Percentiles rank a stretch among this genome's conserved stretches.
Evolutionary conservation across 768 basidiomycete genomes (phyloP).

Genomic region (Dioszegia aurantiaca): DNA sequence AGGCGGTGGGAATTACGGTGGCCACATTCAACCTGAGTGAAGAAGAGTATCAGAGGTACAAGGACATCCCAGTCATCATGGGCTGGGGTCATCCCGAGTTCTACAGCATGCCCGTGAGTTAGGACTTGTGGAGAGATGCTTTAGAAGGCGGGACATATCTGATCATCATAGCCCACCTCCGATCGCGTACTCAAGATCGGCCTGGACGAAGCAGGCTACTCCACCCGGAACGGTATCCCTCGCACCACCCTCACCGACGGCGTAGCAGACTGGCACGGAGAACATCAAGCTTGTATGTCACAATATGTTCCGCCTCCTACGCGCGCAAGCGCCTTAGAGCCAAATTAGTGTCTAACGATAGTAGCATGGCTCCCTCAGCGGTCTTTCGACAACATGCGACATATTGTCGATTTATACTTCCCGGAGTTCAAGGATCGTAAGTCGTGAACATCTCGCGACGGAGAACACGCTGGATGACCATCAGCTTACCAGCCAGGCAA

Average conservation of each 20-base stretch:
- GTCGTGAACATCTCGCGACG: background rate
- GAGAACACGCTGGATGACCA: background rate
- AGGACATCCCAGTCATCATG: constrained; percentile 27
- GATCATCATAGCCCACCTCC: constrained; percentile 15
- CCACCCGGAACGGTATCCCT: constrained; percentile 17
- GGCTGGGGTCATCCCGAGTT: constrained; percentile 18
- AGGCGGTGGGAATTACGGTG: constrained; percentile 18
- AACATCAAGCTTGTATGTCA: background rate
- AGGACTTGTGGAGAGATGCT: no score
- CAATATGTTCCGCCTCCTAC: background rate
- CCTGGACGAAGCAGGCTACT: constrained; percentile 21
- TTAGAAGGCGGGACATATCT: background rate
- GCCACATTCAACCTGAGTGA: constrained; percentile 19
- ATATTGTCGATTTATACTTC: background rate
- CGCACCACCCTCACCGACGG: constrained; percentile 24
- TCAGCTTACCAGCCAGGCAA: constrained; percentile 7
- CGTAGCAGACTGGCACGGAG: constrained; percentile 13
- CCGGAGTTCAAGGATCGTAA: background rate
- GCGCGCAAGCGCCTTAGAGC: background rate
- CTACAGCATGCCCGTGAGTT: constrained; percentile 29
- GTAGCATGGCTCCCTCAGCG: background rate
- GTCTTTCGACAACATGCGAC: background rate
- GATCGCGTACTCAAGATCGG: constrained; percentile 27
- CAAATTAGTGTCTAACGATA: background rate
- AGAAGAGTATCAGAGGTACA: constrained; percentile 21